Evolutionary conservation across 2,329 filamentous ascomycete species (phyloP).

Genomic region (Sporothrix curviconia): DNA sequence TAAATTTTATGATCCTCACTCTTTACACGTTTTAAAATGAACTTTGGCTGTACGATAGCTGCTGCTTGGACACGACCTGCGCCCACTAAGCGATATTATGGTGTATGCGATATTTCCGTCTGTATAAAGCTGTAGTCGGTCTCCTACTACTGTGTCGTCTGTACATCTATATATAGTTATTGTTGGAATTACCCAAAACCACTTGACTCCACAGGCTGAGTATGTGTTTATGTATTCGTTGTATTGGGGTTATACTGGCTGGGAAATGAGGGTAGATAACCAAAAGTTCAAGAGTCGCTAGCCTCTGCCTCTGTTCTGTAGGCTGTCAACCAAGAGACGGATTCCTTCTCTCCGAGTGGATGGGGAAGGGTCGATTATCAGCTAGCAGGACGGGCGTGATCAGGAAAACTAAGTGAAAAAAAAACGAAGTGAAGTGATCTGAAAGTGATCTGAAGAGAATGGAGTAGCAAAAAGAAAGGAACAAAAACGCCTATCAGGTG

Average conservation of each 20-base stretch:
- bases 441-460: background rate
- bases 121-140: no score
- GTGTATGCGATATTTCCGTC: no score
- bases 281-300: background rate
- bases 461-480: background rate
- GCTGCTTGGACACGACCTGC: background rate
- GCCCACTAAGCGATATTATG: no score
- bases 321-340: no score
- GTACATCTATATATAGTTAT: no score
- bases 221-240: background rate
- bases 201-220: no score
- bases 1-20: conserved; percentile 15
- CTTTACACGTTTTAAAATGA: conserved; percentile 4
- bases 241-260: background rate
- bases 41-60: background rate
- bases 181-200: no score
- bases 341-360: background rate
- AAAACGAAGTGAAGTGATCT: background rate
- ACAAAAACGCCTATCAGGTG: conserved; percentile 6
- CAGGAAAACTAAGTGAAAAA: background rate
- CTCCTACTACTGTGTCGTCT: no score
- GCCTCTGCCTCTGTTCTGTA: background rate
- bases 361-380: background rate
- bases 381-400: background rate
- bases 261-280: background rate